These are phyloP conservation scores for Marasmius tenuissimus DNA, from an alignment of 1,284 basidiomycete species.

Conservation along the genomic window DNA sequence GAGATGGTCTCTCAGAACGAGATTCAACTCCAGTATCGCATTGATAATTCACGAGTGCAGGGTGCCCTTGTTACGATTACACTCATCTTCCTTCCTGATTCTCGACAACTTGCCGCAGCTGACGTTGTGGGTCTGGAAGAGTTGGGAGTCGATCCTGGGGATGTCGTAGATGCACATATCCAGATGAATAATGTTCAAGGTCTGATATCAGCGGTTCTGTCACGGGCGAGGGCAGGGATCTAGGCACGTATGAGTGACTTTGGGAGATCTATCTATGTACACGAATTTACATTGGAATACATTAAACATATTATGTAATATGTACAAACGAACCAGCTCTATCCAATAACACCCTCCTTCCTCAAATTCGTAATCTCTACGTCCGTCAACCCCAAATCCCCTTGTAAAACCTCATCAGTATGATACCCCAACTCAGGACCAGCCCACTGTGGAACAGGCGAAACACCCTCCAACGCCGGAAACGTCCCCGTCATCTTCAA, in stretches of 20 bases:
- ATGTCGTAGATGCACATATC: slow-evolving; percentile 62
- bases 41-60: slow-evolving; percentile 29
- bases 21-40: slow-evolving; percentile 64
- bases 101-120: slow-evolving; percentile 58
- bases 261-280: too few species aligned
- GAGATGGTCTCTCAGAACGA: slow-evolving; percentile 71
- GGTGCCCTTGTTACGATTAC: slow-evolving; percentile 38
- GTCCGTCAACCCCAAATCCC: slow-evolving; percentile 46
- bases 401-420: slow-evolving; percentile 56
- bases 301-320: too few species aligned
- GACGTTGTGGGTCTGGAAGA: slow-evolving; percentile 51
- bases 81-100: slow-evolving; percentile 69
- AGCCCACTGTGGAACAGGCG: slow-evolving; percentile 61
- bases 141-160: slow-evolving; percentile 53
- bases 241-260: not conserved
- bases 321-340: too few species aligned
- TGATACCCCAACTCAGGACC: slow-evolving; percentile 66
- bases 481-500: slow-evolving; percentile 67
- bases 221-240: slow-evolving; percentile 32
- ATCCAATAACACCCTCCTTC: slow-evolving; percentile 46
- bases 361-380: slow-evolving; percentile 45
- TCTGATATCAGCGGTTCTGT: slow-evolving; percentile 65
- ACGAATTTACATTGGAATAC: too few species aligned
- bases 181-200: slow-evolving; percentile 72
- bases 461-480: slow-evolving; percentile 57